These are phyloP conservation scores for Phoma herbarum DNA, from an alignment of 2,329 filamentous ascomycete species.

Conservation along the genomic window DNA sequence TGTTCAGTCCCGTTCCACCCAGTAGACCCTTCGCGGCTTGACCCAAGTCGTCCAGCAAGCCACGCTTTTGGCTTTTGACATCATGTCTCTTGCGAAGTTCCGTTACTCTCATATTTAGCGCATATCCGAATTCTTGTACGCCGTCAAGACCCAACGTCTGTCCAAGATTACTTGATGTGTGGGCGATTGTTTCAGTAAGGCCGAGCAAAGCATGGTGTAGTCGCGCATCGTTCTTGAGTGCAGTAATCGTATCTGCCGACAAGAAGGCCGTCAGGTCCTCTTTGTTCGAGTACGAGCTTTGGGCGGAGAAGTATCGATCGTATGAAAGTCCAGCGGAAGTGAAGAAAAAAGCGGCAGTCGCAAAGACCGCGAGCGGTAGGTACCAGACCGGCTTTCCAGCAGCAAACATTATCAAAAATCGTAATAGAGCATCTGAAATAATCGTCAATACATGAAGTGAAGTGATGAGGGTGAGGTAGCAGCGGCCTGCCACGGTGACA, in stretches of 20 bases:
- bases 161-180: conserved; percentile 32
- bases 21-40: conserved; percentile 16
- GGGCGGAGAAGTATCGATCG: conserved; percentile 16
- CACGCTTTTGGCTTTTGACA: conserved; percentile 14
- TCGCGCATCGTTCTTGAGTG: conserved; percentile 35
- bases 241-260: conserved; percentile 34
- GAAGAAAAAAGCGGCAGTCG: conserved; percentile 29
- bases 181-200: conserved; percentile 34
- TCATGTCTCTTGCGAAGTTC: conserved; percentile 20
- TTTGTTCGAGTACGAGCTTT: conserved; percentile 6
- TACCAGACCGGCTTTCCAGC: conserved; percentile 37
- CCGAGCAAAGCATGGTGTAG: conserved; percentile 35
- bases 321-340: conserved; percentile 29
- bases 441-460: conserved; percentile 19
- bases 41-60: conserved; percentile 23
- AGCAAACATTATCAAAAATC: conserved; percentile 39
- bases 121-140: conserved; percentile 28
- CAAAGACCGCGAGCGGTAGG: conserved; percentile 30
- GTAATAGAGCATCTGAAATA: conserved; percentile 24
- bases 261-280: conserved; percentile 26
- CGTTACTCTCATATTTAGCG: conserved; percentile 29
- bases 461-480: background rate
- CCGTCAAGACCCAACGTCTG: conserved; percentile 22
- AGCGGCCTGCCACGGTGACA: conserved; percentile 25
- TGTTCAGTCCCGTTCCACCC: conserved; percentile 14